phyloP scores from a whole-genome alignment of 345 rosid genomes.

The Populus pruinosa region DNA sequence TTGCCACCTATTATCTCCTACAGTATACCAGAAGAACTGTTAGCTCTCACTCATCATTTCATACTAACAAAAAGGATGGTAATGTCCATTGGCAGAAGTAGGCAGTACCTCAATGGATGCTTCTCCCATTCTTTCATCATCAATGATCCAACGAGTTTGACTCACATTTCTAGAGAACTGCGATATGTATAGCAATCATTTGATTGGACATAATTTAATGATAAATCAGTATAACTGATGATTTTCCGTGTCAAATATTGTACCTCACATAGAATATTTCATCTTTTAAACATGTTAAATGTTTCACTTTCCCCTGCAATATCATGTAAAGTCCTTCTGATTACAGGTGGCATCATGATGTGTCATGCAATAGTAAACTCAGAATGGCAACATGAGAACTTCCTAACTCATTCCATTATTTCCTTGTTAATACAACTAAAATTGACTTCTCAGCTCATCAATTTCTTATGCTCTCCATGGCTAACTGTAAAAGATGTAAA shows the following conservation, averaged over 20 bases:
- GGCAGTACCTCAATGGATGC: slow-evolving; percentile 81
- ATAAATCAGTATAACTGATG: not conserved
- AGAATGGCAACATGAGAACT: too few species aligned
- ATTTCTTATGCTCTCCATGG: not conserved
- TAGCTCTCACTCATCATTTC: slow-evolving; percentile 8
- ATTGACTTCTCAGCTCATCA: not conserved
- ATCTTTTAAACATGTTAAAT: too few species aligned
- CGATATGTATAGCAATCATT: slow-evolving; percentile 9
- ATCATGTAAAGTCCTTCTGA: too few species aligned
- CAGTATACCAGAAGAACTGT: slow-evolving; percentile 10
- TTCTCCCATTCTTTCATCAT: slow-evolving; percentile 93
- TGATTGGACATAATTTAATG: not conserved
- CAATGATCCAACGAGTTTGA: slow-evolving; percentile 95
- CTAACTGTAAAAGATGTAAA: not conserved
- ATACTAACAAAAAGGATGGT: not conserved
- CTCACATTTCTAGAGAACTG: slow-evolving; percentile 95
- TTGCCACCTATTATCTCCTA: slow-evolving; percentile 84
- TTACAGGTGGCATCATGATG: too few species aligned
- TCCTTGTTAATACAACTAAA: too few species aligned
- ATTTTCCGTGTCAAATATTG: too few species aligned
- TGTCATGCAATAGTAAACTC: too few species aligned
- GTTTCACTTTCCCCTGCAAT: too few species aligned
- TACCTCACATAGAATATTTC: too few species aligned
- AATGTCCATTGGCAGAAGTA: slow-evolving; percentile 1
- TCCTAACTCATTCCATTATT: too few species aligned